These are phyloP conservation scores for Ogataea angusta DNA, from an alignment of 805 yeast species.

Conservation along the genomic window DNA sequence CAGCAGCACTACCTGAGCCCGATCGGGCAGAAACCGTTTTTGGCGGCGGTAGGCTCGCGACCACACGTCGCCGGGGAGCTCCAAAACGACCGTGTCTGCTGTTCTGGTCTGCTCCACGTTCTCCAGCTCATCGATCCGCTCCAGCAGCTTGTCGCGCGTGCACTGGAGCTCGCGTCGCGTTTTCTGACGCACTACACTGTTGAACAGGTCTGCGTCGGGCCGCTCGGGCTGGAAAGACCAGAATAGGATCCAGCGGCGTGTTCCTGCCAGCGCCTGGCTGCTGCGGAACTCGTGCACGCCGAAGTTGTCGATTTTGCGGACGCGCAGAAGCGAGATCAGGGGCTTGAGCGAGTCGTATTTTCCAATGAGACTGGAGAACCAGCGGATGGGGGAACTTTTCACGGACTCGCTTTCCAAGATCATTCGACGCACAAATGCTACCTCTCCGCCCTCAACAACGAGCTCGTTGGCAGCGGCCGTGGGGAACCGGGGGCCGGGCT, in stretches of 20 bases:
- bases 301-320: constrained; percentile 22
- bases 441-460: constrained; percentile 46
- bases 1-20: constrained; percentile 11
- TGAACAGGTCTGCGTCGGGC: constrained; percentile 14
- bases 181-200: constrained; percentile 7
- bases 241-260: constrained; percentile 38
- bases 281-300: constrained; percentile 32
- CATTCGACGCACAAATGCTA: constrained; percentile 36
- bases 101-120: background rate
- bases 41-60: constrained; percentile 28
- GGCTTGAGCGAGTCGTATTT: constrained; percentile 16
- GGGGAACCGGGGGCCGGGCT: constrained; percentile 16
- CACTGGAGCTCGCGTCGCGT: constrained; percentile 3
- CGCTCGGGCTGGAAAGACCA: constrained; percentile 33
- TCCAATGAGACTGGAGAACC: constrained; percentile 39
- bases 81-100: background rate
- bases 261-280: constrained; percentile 19
- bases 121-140: background rate
- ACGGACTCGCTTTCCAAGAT: constrained; percentile 30
- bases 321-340: constrained; percentile 10
- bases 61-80: constrained; percentile 26
- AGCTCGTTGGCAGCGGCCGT: constrained; percentile 38
- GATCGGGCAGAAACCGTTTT: constrained; percentile 7
- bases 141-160: constrained; percentile 2
- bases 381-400: constrained; percentile 18